Evolutionary conservation across 345 rosid genomes (phyloP), one percentile per base, ranked within the genome.

Genomic region (Citrus inodora): DNA sequence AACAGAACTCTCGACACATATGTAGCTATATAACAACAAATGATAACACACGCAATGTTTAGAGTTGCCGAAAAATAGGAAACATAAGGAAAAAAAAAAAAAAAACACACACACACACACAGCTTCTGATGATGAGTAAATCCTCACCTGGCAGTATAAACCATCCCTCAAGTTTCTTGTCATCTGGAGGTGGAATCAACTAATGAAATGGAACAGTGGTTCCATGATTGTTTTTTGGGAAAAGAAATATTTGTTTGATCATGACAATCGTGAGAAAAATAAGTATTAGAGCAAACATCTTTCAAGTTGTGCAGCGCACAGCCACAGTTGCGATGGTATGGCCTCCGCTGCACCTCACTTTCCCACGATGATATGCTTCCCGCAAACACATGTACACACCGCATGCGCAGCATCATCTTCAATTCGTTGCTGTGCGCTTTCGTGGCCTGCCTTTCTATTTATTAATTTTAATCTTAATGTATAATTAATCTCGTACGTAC

Each of bases 251-350:
- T 74, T 16, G 48, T 59, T 1, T 7, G 14, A 1, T 74, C 71
- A 27, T 65, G 51, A 3, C 51, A 46, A 3, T 13, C 53, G 0
- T 7, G n/a, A 28, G 10, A 61, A 71, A 66, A 59, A 71, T 73
- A 80, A 58, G 21, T 56, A 9, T 7, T 24, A 4, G 67, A 22
- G 59, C 71, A 22, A 28, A 42, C 40, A 38, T 74, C 75, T 28
- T 80, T 80, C 27, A 65, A 35, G 32, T 56, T 71, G 78, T 84
- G 87, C 21, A 84, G 35, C 21, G 84, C 80, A 55, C 84, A 84
- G 28, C 82, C 55, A 14, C 84, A 84, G 69, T 81, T 81, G 62
- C 78, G 64, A 66, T 84, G 84, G 55, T 84, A 81, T 0, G 87
- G 84, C 67, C 82, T 59, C 30, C 84, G 72, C 62, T 75, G 62